Evolutionary conservation across 495 filamentous ascomycete genomes (phyloP).

Genomic region (Aspergillus ostianus): DNA sequence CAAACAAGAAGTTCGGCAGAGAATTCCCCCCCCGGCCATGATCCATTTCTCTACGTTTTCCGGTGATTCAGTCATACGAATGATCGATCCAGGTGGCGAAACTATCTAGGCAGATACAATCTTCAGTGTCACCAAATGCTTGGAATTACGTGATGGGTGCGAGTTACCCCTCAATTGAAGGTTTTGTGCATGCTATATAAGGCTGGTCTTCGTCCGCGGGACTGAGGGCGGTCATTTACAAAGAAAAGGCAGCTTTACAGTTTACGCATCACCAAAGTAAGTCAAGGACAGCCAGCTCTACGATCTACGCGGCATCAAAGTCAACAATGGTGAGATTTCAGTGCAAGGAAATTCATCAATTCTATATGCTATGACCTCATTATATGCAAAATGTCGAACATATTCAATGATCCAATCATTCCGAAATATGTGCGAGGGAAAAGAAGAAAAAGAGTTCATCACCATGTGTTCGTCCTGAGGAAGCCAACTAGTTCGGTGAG

Average conservation of each 20-base stretch:
- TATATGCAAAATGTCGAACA: too few relatives aligned
- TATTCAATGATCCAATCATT: background rate
- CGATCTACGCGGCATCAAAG: background rate
- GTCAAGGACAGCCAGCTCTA: too few relatives aligned
- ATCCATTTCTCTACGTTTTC: background rate
- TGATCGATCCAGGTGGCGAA: background rate
- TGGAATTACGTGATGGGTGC: background rate
- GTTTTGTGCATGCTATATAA: too few relatives aligned
- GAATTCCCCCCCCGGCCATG: background rate
- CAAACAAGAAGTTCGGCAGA: background rate
- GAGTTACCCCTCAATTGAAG: background rate
- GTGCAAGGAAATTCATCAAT: background rate
- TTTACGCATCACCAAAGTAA: too few relatives aligned
- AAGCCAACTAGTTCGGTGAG: background rate
- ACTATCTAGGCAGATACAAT: background rate
- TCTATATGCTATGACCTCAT: background rate
- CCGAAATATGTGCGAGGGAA: background rate
- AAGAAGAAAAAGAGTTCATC: background rate
- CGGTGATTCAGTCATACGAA: background rate
- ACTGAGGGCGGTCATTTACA: too few relatives aligned
- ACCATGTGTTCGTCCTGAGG: background rate
- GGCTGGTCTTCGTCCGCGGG: too few relatives aligned
- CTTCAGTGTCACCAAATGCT: background rate
- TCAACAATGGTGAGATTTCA: background rate
- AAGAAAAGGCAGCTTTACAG: too few relatives aligned